Percentiles rank a stretch among this genome's conserved stretches.
These are phyloP conservation scores for Cladosporium sp. DNA, from an alignment of 2,329 filamentous ascomycete genomes.

Conservation along the genomic window DNA sequence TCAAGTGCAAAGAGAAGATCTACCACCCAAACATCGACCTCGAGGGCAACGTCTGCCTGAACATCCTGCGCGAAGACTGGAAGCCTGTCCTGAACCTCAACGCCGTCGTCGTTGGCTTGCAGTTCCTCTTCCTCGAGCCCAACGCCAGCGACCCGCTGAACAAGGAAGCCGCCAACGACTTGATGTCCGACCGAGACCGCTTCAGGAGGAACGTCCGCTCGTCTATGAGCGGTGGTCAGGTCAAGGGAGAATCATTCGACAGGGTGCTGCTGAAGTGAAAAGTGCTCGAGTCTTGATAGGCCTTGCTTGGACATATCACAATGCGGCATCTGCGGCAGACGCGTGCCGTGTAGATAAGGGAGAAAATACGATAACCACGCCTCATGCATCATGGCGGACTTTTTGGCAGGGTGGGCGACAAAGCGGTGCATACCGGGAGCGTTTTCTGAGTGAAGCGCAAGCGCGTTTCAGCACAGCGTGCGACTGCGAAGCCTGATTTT, in stretches of 20 bases:
- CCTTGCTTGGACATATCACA: slow-evolving; percentile 1
- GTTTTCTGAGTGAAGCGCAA: slow-evolving; percentile 3
- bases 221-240: slow-evolving; percentile 16
- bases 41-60: slow-evolving; percentile 96
- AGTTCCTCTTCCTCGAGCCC: slow-evolving; percentile 97
- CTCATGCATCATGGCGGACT: slow-evolving; percentile 16
- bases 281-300: background rate
- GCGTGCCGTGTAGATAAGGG: slow-evolving; percentile 16
- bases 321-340: background rate
- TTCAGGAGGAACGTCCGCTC: slow-evolving; percentile 90
- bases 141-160: slow-evolving; percentile 98
- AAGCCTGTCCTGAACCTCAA: slow-evolving; percentile 97
- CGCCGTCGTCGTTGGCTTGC: slow-evolving; percentile 87
- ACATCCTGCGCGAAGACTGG: slow-evolving; percentile 97
- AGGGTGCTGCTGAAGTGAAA: slow-evolving; percentile 37
- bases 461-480: slow-evolving; percentile 1
- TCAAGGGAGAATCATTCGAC: slow-evolving; percentile 63
- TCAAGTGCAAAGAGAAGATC: slow-evolving; percentile 96
- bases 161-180: slow-evolving; percentile 93
- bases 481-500: background rate
- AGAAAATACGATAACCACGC: slow-evolving; percentile 17
- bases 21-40: slow-evolving; percentile 99
- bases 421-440: slow-evolving; percentile 8
- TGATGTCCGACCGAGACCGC: slow-evolving; percentile 78
- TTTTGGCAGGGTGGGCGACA: background rate